phyloP scores from a whole-genome alignment of 2,329 filamentous ascomycete species.

The Aspergillus spinulosporus region DNA sequence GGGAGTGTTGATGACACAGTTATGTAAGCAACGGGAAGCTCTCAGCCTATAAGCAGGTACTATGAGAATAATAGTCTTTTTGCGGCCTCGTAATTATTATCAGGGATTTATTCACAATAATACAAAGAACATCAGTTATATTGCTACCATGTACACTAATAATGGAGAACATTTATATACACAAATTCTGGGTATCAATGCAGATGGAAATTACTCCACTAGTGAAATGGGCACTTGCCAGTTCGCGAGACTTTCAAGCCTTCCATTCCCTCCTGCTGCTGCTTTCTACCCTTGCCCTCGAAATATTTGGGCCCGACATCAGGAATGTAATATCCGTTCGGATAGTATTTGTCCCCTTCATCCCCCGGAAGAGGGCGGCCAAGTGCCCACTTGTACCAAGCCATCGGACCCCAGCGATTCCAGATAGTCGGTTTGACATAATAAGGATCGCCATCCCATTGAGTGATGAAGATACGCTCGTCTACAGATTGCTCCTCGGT shows the following conservation, averaged over 20 bases:
- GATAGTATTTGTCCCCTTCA: conserved; percentile 48
- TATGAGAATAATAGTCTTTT: no score
- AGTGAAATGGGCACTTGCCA: conserved; percentile 52
- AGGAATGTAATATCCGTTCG: conserved; percentile 51
- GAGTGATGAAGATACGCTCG: conserved; percentile 52
- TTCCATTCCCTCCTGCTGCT: conserved; percentile 34
- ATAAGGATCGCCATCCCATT: conserved; percentile 65
- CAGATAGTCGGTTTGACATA: conserved; percentile 62
- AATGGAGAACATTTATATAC: no score
- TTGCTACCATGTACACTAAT: neutral
- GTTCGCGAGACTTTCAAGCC: conserved; percentile 48
- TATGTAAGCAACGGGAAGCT: conserved; percentile 13
- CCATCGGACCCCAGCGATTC: conserved; percentile 63
- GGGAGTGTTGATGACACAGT: conserved; percentile 13
- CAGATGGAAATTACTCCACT: neutral
- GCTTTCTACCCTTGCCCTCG: conserved; percentile 50
- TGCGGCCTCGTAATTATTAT: no score
- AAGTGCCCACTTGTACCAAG: conserved; percentile 50
- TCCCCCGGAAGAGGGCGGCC: conserved; percentile 53
- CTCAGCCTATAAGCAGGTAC: no score
- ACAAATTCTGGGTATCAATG: neutral
- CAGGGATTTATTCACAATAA: no score
- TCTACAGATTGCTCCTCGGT: conserved; percentile 54
- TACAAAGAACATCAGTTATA: no score
- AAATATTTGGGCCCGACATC: conserved; percentile 64